Evolutionary conservation across 1,284 basidiomycete species (phyloP).

Genomic region (Cryptococcus sp.): DNA sequence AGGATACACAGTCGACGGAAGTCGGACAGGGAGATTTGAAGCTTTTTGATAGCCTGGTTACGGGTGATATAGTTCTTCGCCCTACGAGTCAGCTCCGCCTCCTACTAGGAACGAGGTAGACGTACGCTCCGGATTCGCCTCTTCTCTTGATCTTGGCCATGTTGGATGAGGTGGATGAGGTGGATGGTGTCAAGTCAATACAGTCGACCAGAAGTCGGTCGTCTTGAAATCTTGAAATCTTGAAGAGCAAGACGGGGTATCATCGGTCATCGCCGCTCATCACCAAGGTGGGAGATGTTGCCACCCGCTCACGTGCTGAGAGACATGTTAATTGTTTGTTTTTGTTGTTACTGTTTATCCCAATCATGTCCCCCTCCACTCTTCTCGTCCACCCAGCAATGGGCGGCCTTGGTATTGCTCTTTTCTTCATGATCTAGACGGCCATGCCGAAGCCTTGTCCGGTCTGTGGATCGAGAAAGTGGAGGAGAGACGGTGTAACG

Average conservation of each 20-base stretch:
- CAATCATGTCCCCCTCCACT: constrained; percentile 1
- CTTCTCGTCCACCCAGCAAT: background rate
- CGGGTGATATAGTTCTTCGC: constrained; percentile 94
- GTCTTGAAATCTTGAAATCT: constrained; percentile 5
- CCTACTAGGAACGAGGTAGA: constrained; percentile 1
- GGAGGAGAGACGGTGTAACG: constrained; percentile 37
- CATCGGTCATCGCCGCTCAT: background rate
- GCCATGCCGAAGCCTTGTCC: constrained; percentile 39
- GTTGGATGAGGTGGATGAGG: constrained; percentile 3
- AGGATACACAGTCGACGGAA: constrained; percentile 96
- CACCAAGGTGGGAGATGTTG: too few relatives aligned
- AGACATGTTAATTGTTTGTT: too few relatives aligned
- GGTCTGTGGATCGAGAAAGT: constrained; percentile 41
- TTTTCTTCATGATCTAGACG: background rate
- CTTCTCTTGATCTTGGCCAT: constrained; percentile 89
- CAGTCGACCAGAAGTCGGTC: background rate
- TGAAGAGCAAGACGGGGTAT: background rate
- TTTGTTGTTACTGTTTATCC: too few relatives aligned
- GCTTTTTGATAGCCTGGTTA: constrained; percentile 80
- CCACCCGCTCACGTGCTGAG: too few relatives aligned
- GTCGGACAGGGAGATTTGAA: constrained; percentile 94
- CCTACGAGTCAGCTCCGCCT: constrained; percentile 24
- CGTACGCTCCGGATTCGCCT: constrained; percentile 75
- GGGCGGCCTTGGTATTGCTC: background rate
- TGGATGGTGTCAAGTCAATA: background rate